Evolutionary conservation across 306 rosid species (phyloP).

Genomic region (Purshia tridentata): DNA sequence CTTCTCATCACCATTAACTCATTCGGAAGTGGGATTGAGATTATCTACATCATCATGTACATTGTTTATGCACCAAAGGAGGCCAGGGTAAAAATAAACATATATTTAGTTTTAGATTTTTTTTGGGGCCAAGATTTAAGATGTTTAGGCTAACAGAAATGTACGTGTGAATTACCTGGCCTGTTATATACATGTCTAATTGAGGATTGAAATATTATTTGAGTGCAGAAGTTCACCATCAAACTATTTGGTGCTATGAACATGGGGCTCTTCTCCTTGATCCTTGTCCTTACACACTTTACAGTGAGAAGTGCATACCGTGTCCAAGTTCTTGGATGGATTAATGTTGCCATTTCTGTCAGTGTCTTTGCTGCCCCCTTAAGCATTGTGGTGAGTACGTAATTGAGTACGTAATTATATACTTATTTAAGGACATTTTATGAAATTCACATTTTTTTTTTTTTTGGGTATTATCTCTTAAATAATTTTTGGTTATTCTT

Average conservation of each 20-base stretch:
- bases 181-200: too few species aligned
- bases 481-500: not conserved
- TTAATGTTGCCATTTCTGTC: constrained; percentile 60
- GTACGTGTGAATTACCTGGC: too few species aligned
- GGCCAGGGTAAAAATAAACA: constrained; percentile 46
- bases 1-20: constrained; percentile 87
- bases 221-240: constrained; percentile 50
- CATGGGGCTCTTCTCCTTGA: constrained; percentile 47
- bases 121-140: not conserved
- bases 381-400: constrained; percentile 65
- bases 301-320: constrained; percentile 32
- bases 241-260: constrained; percentile 59
- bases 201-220: not conserved
- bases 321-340: constrained; percentile 71
- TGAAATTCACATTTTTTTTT: not conserved
- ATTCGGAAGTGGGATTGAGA: constrained; percentile 63
- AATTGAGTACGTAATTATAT: constrained; percentile 25
- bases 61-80: constrained; percentile 49
- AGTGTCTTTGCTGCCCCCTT: constrained; percentile 84
- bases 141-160: too few species aligned
- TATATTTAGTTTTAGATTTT: not conserved
- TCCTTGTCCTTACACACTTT: constrained; percentile 46
- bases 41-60: constrained; percentile 55
- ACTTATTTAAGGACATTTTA: too few species aligned
- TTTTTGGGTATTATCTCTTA: too few species aligned